These are phyloP conservation scores for Podaxis sp. DNA, from an alignment of 768 basidiomycete species.

Conservation along the genomic window DNA sequence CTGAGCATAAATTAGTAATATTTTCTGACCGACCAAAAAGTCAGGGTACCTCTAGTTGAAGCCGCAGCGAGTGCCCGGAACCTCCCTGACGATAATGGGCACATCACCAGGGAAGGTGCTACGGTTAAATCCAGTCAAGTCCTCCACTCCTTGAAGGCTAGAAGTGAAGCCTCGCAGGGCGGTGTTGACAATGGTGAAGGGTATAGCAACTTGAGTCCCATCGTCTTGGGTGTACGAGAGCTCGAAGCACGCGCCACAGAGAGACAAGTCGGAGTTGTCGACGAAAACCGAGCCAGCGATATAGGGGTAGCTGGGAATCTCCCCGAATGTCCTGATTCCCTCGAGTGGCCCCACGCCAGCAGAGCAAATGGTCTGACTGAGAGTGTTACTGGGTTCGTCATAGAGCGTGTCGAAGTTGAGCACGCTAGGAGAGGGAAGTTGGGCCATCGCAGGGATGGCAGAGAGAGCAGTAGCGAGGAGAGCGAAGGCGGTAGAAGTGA, in stretches of 20 bases:
- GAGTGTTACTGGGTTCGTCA: background rate
- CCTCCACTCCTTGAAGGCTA: slow-evolving; percentile 1
- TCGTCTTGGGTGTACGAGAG: slow-evolving; percentile 1
- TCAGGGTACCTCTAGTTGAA: background rate
- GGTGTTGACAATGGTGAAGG: slow-evolving; percentile 12
- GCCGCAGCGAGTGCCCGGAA: slow-evolving; percentile 3
- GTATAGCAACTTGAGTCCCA: background rate
- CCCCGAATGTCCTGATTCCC: slow-evolving; percentile 13
- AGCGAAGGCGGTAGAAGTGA: background rate
- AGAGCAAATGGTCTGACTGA: slow-evolving; percentile 8
- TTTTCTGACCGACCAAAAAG: too few relatives aligned
- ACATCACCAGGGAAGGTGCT: slow-evolving; percentile 1
- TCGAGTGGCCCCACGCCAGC: slow-evolving; percentile 3
- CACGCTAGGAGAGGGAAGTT: background rate
- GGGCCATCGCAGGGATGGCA: background rate
- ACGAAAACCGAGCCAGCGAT: slow-evolving; percentile 5
- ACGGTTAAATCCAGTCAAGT: background rate
- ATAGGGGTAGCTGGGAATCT: slow-evolving; percentile 12
- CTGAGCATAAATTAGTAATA: too few relatives aligned
- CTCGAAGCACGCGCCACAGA: slow-evolving; percentile 11
- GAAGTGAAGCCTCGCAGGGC: background rate
- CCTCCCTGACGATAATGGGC: slow-evolving; percentile 2
- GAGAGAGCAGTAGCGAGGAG: background rate
- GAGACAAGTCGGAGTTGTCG: slow-evolving; percentile 9
- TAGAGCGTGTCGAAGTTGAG: background rate